Conservation (phyloP, 495 filamentous ascomycete genomes). For the Xylaria acuta region DNA sequence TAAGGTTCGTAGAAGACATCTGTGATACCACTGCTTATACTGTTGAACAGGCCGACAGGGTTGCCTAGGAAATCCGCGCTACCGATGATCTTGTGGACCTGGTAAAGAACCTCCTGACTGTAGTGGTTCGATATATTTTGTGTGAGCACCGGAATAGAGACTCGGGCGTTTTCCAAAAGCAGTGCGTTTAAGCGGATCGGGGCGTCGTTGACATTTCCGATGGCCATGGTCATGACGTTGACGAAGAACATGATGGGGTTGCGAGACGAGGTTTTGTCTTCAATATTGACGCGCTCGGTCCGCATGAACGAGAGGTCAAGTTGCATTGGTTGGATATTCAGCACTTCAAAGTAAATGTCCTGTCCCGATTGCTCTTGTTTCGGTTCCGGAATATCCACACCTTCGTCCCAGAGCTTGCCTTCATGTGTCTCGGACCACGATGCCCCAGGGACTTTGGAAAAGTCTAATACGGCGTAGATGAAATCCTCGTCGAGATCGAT, state of each 20-base stretch:
- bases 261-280: conserved; percentile 86
- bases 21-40: conserved; percentile 92
- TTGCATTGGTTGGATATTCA: conserved; percentile 98
- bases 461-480: conserved; percentile 93
- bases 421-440: conserved; percentile 82
- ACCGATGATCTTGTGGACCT: conserved; percentile 94
- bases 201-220: conserved; percentile 98
- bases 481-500: conserved; percentile 98
- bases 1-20: conserved; percentile 99
- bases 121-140: conserved; percentile 91
- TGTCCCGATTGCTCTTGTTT: conserved; percentile 80
- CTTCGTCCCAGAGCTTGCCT: conserved; percentile 86
- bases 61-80: conserved; percentile 99
- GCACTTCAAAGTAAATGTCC: conserved; percentile 96
- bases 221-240: conserved; percentile 98
- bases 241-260: conserved; percentile 98
- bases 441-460: conserved; percentile 92
- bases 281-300: conserved; percentile 93
- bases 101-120: conserved; percentile 91
- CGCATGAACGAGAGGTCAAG: conserved; percentile 96
- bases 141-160: conserved; percentile 82
- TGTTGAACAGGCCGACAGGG: conserved; percentile 97
- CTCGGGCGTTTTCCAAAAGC: conserved; percentile 93
- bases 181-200: conserved; percentile 90
- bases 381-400: conserved; percentile 90